These are phyloP conservation scores for Trichoderma erinaceum DNA, from an alignment of 495 filamentous ascomycete genomes.

Conservation along the genomic window DNA sequence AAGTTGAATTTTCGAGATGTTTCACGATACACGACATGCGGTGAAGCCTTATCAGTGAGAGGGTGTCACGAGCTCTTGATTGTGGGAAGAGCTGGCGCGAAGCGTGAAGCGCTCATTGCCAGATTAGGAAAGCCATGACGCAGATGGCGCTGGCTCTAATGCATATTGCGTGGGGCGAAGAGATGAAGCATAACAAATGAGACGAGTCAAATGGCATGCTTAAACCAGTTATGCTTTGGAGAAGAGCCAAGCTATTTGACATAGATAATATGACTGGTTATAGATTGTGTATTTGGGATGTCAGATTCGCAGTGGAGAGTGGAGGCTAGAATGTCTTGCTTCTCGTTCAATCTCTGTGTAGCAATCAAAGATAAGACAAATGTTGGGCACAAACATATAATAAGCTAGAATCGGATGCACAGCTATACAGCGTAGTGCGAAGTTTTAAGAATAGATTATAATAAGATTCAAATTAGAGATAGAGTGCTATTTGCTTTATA, in stretches of 20 bases:
- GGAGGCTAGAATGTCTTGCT: no score
- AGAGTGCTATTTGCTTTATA: background rate
- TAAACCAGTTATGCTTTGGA: background rate
- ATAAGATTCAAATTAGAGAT: background rate
- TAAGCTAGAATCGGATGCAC: background rate
- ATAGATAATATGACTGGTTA: no score
- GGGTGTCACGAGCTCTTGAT: background rate
- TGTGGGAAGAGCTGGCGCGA: background rate
- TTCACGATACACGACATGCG: background rate
- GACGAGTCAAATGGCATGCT: background rate
- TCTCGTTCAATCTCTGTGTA: no score
- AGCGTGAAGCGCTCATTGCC: conserved; percentile 9
- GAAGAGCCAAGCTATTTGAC: no score
- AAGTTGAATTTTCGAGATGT: background rate
- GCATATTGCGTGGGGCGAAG: background rate
- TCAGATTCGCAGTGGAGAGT: no score
- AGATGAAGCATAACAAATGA: background rate
- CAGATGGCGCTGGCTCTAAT: conserved; percentile 13
- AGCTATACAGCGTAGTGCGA: background rate
- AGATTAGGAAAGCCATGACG: background rate
- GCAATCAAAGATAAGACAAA: no score
- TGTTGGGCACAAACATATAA: no score
- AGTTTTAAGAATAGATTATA: background rate
- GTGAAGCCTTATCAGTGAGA: no score
- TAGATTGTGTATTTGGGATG: no score